Evolutionary conservation across 306 rosid species (phyloP).

Genomic region (Ceratonia siliqua): DNA sequence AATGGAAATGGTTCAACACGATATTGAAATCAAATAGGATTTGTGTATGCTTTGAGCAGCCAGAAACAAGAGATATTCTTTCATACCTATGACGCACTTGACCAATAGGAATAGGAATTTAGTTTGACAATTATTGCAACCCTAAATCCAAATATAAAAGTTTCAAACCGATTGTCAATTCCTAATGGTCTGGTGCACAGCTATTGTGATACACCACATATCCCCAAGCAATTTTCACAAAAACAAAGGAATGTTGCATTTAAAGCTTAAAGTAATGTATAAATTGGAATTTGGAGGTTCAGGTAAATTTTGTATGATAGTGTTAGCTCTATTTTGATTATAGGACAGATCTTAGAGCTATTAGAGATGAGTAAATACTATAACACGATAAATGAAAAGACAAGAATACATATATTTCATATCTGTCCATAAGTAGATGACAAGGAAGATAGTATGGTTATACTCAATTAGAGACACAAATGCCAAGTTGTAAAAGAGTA

Average conservation of each 20-base stretch:
- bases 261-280: background rate
- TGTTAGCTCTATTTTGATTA: background rate
- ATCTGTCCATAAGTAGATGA: background rate
- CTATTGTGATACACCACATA: too few species aligned
- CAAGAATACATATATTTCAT: background rate
- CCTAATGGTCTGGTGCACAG: background rate
- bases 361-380: too few species aligned
- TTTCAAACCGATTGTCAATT: background rate
- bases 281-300: background rate
- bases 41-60: background rate
- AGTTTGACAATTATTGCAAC: background rate
- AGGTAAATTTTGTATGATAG: background rate
- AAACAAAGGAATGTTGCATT: background rate
- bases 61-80: background rate
- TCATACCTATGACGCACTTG: too few species aligned
- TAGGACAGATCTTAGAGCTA: background rate
- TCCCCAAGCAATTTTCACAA: background rate
- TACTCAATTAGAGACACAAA: background rate
- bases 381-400: background rate
- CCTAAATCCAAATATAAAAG: background rate
- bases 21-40: background rate
- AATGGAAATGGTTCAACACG: background rate
- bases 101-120: background rate
- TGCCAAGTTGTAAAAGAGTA: background rate
- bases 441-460: background rate